Conservation (phyloP, 345 rosid genomes). For the Zanthoxylum bungeanum region DNA sequence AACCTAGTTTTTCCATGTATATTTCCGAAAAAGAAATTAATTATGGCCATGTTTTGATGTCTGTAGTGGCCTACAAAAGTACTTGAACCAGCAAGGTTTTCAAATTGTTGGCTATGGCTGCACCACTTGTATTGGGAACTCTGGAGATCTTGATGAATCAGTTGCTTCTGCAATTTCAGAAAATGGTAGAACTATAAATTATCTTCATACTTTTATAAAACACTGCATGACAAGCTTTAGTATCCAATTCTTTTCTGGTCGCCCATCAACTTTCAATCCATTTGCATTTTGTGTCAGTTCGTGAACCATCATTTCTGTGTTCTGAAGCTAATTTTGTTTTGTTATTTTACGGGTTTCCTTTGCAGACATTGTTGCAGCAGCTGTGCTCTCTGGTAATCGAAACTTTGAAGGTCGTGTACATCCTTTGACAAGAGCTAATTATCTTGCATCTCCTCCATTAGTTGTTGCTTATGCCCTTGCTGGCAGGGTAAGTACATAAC, state of each 20-base stretch:
- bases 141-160: slow-evolving; percentile 64
- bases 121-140: slow-evolving; percentile 81
- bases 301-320: not conserved
- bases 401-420: slow-evolving; percentile 92
- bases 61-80: slow-evolving; percentile 66
- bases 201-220: not conserved
- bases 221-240: not conserved
- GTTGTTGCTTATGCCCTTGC: slow-evolving; percentile 95
- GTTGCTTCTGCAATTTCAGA: slow-evolving; percentile 64
- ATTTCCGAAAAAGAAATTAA: not conserved
- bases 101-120: slow-evolving; percentile 78
- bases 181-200: slow-evolving; percentile 38
- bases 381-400: slow-evolving; percentile 85
- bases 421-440: slow-evolving; percentile 79
- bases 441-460: slow-evolving; percentile 86
- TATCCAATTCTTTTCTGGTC: not conserved
- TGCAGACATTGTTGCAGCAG: slow-evolving; percentile 71
- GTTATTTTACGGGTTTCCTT: slow-evolving; percentile 10
- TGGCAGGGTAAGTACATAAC: slow-evolving; percentile 48
- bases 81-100: slow-evolving; percentile 63
- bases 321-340: slow-evolving; percentile 6
- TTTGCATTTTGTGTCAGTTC: not conserved
- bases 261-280: not conserved
- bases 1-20: not conserved
- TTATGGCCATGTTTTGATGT: not conserved